These are phyloP conservation scores for Penicillium rolfsii DNA, from an alignment of 2,329 filamentous ascomycete genomes.

Conservation along the genomic window DNA sequence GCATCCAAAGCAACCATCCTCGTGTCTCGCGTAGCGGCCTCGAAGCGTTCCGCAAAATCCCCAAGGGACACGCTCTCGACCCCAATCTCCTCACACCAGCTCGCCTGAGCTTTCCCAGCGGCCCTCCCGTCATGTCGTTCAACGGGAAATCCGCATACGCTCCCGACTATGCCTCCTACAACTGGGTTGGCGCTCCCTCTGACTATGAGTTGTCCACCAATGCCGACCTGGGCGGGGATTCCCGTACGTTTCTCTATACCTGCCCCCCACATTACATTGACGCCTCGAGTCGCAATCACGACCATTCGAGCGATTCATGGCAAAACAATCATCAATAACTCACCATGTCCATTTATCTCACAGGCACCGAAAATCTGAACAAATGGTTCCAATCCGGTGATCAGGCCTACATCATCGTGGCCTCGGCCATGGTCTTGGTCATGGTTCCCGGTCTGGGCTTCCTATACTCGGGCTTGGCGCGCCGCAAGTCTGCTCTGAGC, in stretches of 20 bases:
- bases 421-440: slow-evolving; percentile 88
- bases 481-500: slow-evolving; percentile 93
- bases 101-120: slow-evolving; percentile 13
- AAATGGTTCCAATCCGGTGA: slow-evolving; percentile 94
- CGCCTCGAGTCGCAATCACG: neutral
- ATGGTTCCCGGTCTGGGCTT: slow-evolving; percentile 98
- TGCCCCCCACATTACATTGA: neutral
- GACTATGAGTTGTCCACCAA: slow-evolving; percentile 55
- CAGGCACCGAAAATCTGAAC: slow-evolving; percentile 85
- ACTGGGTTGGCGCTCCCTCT: slow-evolving; percentile 52
- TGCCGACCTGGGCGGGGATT: slow-evolving; percentile 70
- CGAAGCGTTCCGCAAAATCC: neutral
- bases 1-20: neutral
- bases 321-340: neutral
- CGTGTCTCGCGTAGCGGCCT: neutral
- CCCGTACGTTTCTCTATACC: slow-evolving; percentile 62
- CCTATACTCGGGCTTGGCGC: slow-evolving; percentile 95
- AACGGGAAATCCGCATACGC: slow-evolving; percentile 37
- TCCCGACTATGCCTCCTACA: slow-evolving; percentile 54
- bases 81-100: slow-evolving; percentile 8
- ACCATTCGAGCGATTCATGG: neutral
- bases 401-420: slow-evolving; percentile 88
- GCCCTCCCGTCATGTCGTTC: slow-evolving; percentile 32
- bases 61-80: neutral
- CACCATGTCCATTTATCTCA: slow-evolving; percentile 22